Base-by-base conservation (phyloP, 1,284 basidiomycete species). In the Fomes fomentarius region DNA sequence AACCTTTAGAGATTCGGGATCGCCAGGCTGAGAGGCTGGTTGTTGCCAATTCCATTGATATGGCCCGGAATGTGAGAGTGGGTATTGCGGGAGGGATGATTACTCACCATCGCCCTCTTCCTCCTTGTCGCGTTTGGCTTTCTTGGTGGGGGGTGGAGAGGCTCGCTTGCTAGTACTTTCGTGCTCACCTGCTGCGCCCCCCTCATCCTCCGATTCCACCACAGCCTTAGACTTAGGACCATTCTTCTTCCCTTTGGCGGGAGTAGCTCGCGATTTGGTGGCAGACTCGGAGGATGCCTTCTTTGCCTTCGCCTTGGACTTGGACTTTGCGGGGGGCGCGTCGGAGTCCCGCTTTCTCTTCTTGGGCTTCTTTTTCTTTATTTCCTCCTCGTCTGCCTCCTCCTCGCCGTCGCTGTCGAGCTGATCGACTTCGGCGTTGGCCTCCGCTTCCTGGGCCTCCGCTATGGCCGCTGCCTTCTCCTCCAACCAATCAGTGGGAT, bases 401-500 rank as follows among this genome's bases (percentile, higher is more conserved):
- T 79, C 75, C 63, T 77, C 77, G 43, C 74, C 80, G 35, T 85
- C 87, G 56, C 81, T 84, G 47, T 83, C 85, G 10, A 85, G 78
- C 62, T 85, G 76, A 67, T 91, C 91, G 41, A 89, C 83, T 50
- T 83, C 83, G 0, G 84, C 88, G 34, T 83, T 81, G 31, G 80
- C 84, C 45, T 82, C 84, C 40, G 77, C 81, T 41, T 86, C 83
- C 3, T 75, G 76, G 2, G 74, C 73, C 37, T 78, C 76, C 19
- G 76, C 74, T 35, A 71, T 69, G 45, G 71, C 66, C 21, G 69
- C 75, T 48, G 81, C 80, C 30, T 75, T 74, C 53, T 87, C 80
- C 52, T 81, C 76, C 63, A 89, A 83, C 92, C 94, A 96, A 47
- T 81, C 76, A 33, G 73, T 74, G 1, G 95, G 95, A 73, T 96